Evolutionary conservation across 768 basidiomycete genomes (phyloP).

Genomic region (Rhodotorula paludigena): DNA sequence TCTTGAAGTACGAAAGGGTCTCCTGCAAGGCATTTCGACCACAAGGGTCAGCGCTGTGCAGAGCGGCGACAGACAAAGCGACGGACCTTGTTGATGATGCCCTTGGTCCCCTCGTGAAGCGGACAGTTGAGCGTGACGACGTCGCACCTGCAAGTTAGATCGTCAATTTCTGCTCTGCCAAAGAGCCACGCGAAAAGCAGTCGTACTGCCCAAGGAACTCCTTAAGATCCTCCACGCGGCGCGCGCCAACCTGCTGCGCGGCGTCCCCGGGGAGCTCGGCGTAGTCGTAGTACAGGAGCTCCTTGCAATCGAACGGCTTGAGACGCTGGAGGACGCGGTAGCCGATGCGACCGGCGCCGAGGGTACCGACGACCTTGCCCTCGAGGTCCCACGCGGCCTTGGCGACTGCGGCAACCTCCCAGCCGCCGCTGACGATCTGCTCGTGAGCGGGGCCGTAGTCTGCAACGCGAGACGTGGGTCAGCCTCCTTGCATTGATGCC

Average conservation of each 20-base stretch:
- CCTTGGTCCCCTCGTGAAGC: slow-evolving; percentile 75
- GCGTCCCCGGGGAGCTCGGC: slow-evolving; percentile 52
- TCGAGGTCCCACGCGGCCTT: slow-evolving; percentile 81
- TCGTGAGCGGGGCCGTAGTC: slow-evolving; percentile 70
- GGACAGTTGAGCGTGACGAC: slow-evolving; percentile 78
- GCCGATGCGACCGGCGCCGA: slow-evolving; percentile 64
- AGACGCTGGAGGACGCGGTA: slow-evolving; percentile 64
- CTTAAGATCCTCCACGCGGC: slow-evolving; percentile 73
- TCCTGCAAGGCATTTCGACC: slow-evolving; percentile 48
- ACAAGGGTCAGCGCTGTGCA: neutral
- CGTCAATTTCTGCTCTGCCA: neutral
- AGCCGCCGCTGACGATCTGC: slow-evolving; percentile 73
- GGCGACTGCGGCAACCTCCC: slow-evolving; percentile 54
- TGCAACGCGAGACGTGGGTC: neutral
- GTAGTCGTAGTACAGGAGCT: slow-evolving; percentile 59
- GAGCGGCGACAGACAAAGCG: neutral
- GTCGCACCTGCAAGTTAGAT: slow-evolving; percentile 19
- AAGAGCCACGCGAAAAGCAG: too few species aligned
- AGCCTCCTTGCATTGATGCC: neutral
- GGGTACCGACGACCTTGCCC: slow-evolving; percentile 84
- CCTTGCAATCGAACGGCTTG: slow-evolving; percentile 78
- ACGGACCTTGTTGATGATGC: slow-evolving; percentile 43
- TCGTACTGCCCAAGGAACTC: slow-evolving; percentile 51
- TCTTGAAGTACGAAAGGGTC: slow-evolving; percentile 80
- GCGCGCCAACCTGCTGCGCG: slow-evolving; percentile 61